Evolutionary conservation across 1,284 basidiomycete species (phyloP), one percentile per base, ranked within the genome.

Genomic region (Vanrija sp.): DNA sequence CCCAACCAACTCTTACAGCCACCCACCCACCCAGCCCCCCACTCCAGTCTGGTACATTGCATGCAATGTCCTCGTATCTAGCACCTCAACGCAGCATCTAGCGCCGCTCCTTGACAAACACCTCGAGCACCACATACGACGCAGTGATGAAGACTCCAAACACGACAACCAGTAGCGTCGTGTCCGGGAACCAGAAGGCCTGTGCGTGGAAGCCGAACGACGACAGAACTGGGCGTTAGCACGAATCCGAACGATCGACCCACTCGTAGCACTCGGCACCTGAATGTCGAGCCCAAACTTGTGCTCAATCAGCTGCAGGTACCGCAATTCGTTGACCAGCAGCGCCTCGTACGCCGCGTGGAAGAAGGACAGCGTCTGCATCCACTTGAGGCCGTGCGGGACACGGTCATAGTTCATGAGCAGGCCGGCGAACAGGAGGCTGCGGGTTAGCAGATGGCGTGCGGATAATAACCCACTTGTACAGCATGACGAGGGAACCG

Each of bases 271-370:
- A n/a, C 91, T 89, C 2, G 91, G 91, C 0, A 97, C 85, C 68
- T 96, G 91, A 47, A 96, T 82, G 67, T 95, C 92, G 3, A 96
- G 87, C 16, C 93, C 93, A 68, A 92, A 93, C 87, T 89, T 88
- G 65, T 85, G 82, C 74, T 98, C 89, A 68, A 89, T 90, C 47
- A 98, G 78, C 66, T 91, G 88, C n/a, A 98, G 78, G 73, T 94
- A 96, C 45, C 93, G 81, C 49, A 98, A 78, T 75, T 98, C 94
- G 72, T 98, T 98, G 55, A 98, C 93, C 22, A 93, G 85, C 24
- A 98, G 81, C 1, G 89, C 92, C 77, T 98, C 95, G 68, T 92
- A 98, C 0, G 89, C 95, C n/a, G 95, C 94, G 76, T 98, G 95
- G 85, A 96, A 98, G 82, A 98, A 98, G 3, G 91, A 95, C 14